phyloP scores from a whole-genome alignment of 345 rosid species.

The Moricandia moricandioides region DNA sequence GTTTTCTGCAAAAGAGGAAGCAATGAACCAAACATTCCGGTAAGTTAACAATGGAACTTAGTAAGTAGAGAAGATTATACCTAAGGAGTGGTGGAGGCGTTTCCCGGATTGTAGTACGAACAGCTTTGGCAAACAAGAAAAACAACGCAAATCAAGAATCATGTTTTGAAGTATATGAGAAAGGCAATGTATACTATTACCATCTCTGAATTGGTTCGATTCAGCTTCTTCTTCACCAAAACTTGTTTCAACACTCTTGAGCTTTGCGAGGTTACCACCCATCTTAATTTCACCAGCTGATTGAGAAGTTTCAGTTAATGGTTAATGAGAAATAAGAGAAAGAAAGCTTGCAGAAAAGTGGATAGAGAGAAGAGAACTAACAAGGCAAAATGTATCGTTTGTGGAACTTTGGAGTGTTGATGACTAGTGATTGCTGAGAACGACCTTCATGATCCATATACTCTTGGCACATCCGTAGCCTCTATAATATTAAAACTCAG shows the following conservation, averaged over 20 bases:
- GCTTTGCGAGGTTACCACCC: constrained; percentile 52
- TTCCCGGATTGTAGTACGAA: constrained; percentile 70
- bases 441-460: constrained; percentile 84
- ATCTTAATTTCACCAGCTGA: constrained; percentile 83
- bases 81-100: constrained; percentile 49
- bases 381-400: constrained; percentile 90
- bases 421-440: constrained; percentile 74
- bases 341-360: background rate
- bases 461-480: constrained; percentile 80
- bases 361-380: background rate
- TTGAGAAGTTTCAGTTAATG: background rate
- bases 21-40: background rate
- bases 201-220: constrained; percentile 67
- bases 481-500: constrained; percentile 38
- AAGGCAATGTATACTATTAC: constrained; percentile 35
- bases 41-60: background rate
- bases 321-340: background rate
- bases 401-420: constrained; percentile 81
- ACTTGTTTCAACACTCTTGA: constrained; percentile 58
- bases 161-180: background rate
- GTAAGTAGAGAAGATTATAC: constrained; percentile 32
- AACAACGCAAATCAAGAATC: constrained; percentile 31
- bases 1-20: constrained; percentile 45
- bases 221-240: constrained; percentile 73
- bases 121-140: constrained; percentile 43